A percentile compares a stretch with the other conserved stretches of the same genome.
These are phyloP conservation scores for Amylocarpus encephaloides DNA, from an alignment of 2,329 filamentous ascomycete species.

Conservation along the genomic window DNA sequence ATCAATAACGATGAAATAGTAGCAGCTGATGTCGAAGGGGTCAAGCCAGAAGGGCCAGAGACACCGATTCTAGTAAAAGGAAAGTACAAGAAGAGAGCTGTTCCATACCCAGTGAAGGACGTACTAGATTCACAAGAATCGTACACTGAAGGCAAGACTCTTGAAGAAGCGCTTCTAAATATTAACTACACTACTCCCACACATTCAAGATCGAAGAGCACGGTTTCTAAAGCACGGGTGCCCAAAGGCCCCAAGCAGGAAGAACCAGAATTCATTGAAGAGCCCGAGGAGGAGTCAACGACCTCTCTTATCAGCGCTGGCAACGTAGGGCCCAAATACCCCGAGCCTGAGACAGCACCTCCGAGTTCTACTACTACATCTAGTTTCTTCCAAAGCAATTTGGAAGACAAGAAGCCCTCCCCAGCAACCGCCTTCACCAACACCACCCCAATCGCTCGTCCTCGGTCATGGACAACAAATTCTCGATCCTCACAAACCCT, in stretches of 20 bases:
- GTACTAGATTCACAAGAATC: background rate
- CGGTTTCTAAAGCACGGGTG: background rate
- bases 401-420: too few relatives aligned
- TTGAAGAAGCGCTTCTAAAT: background rate
- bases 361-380: too few relatives aligned
- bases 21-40: conserved; percentile 21
- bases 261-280: background rate
- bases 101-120: background rate
- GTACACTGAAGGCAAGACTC: background rate
- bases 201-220: background rate
- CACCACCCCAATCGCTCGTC: too few relatives aligned
- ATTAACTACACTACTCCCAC: background rate
- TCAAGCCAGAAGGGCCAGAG: conserved; percentile 11
- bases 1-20: conserved; percentile 24
- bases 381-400: too few relatives aligned
- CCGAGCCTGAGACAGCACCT: too few relatives aligned
- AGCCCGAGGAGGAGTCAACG: background rate
- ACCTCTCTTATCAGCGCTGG: too few relatives aligned
- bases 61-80: background rate
- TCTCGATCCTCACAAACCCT: too few relatives aligned
- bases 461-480: too few relatives aligned
- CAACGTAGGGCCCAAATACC: background rate
- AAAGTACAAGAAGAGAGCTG: conserved; percentile 2
- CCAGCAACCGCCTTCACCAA: too few relatives aligned
- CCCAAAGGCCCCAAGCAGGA: background rate